Evolutionary conservation across 164 flowering plant genomes (phyloP), one percentile per base, ranked within the genome.

Genomic region (Nymphaea colorata): DNA sequence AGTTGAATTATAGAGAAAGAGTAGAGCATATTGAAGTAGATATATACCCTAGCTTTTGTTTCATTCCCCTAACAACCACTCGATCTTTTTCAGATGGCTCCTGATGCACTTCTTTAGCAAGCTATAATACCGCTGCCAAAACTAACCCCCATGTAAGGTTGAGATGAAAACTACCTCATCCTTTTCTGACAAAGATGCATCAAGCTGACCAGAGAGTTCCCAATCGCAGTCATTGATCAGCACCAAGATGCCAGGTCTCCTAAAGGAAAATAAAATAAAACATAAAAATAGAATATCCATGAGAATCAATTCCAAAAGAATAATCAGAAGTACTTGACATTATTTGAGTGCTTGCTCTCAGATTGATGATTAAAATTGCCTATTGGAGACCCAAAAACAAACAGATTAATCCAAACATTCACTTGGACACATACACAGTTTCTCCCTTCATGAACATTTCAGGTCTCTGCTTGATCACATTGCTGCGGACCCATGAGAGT

Each of bases 371-470:
- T 25, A 25, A 25, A 0, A 25, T 25, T 25, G 36, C 36, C 36
- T 25, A 25, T 25, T 25, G 36, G 36, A 25, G 36, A 25, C 36
- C 36, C 36, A 25, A 25, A 51, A 51, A 3, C 57, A 11, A 61
- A 61, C 6, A 41, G 64, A 61, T 61, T 41, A 61, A 41, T 2
- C 64, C 64, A 59, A 59, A 44, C 5, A 59, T 4, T n/a, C 42
- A 17, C 16, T 36, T 43, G 12, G 17, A 59, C 42, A 82, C 96
- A 82, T 85, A 90, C 96, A 94, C 98, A 64, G 92, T 47, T 70
- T 91, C 98, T 41, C 91, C 98, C 80, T 94, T 90, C 87, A 91
- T 84, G 77, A 94, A 94, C 96, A 94, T 92, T 76, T 91, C 99
- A 68, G 99, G 96, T 78, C 98, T 86, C 85, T 91, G 98, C 82